A percentile compares a stretch with the other conserved stretches of the same genome.
These are phyloP conservation scores for Nemania sp. DNA, from an alignment of 2,329 filamentous ascomycete genomes.

Conservation along the genomic window DNA sequence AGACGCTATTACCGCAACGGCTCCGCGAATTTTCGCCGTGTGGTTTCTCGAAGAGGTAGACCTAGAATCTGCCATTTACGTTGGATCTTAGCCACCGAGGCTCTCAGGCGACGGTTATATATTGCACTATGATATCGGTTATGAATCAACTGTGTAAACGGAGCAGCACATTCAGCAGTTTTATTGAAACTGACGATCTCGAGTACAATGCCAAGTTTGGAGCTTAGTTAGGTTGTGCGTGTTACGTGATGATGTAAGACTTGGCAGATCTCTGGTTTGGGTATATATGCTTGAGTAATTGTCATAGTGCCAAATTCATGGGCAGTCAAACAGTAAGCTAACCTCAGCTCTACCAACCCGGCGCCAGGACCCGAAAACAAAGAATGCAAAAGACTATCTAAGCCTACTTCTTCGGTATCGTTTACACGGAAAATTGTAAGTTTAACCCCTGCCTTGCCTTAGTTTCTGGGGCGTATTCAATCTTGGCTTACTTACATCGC, in stretches of 20 bases:
- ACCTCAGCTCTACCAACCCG: not conserved
- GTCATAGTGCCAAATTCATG: conserved; percentile 21
- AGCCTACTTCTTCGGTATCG: conserved; percentile 21
- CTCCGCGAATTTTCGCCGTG: not conserved
- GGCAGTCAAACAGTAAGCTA: conserved; percentile 29
- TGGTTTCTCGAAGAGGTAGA: not conserved
- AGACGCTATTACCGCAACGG: not conserved
- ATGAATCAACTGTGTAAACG: not conserved
- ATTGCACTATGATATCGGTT: not conserved
- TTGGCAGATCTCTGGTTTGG: not conserved
- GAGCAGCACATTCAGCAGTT: not conserved
- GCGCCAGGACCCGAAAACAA: not conserved
- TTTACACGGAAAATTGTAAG: not conserved
- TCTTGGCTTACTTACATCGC: not conserved
- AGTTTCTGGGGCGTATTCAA: not conserved
- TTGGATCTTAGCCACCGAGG: not conserved
- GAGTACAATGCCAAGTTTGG: not conserved
- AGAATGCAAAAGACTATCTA: not conserved
- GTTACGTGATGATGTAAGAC: not conserved
- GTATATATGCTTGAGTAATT: conserved; percentile 23
- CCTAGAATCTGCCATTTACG: not conserved
- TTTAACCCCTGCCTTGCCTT: not conserved
- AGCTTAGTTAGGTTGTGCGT: not conserved
- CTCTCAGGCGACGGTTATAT: not conserved
- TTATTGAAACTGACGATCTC: too few species aligned